Conservation (phyloP, 805 yeast genomes). For the Myxozyma udenii region DNA sequence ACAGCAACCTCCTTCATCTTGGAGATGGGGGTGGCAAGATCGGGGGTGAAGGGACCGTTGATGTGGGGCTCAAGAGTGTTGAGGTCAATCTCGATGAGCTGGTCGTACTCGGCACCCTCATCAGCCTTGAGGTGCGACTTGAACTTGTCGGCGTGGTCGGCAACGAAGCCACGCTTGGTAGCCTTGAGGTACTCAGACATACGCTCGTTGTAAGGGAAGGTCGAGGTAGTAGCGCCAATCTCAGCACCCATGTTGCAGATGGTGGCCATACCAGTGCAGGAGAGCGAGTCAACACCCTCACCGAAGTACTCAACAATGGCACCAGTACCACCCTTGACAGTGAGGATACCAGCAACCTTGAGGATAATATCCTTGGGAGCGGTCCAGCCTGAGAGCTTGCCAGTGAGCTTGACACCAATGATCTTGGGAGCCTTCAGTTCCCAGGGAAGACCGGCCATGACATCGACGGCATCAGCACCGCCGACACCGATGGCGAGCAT, state of each 20-base stretch:
- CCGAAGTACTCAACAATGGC: conserved; percentile 95
- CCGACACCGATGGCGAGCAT: conserved; percentile 99
- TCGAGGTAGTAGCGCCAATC: conserved; percentile 97
- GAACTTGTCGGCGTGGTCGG: conserved; percentile 69
- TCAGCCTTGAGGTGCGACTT: conserved; percentile 74
- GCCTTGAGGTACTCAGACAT: conserved; percentile 76
- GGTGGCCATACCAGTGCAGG: conserved; percentile 99
- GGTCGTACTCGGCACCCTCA: conserved; percentile 84
- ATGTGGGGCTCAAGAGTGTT: conserved; percentile 87
- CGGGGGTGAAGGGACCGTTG: conserved; percentile 98
- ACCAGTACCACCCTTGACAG: conserved; percentile 99
- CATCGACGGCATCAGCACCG: conserved; percentile 99
- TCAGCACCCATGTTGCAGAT: conserved; percentile 99
- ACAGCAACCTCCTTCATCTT: conserved; percentile 69
- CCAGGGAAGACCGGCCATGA: conserved; percentile 96
- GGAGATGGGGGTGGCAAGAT: conserved; percentile 88
- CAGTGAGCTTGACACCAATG: conserved; percentile 90
- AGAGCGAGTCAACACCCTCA: conserved; percentile 80
- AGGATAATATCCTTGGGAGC: conserved; percentile 97
- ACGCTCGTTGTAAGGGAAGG: conserved; percentile 88
- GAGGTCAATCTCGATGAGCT: conserved; percentile 85
- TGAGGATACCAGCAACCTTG: conserved; percentile 82
- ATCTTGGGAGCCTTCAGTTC: conserved; percentile 96
- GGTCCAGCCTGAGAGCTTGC: conserved; percentile 87
- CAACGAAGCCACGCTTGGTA: conserved; percentile 79